Evolutionary conservation across 1,284 basidiomycete species (phyloP).

Genomic region (Tranzscheliella williamsii): DNA sequence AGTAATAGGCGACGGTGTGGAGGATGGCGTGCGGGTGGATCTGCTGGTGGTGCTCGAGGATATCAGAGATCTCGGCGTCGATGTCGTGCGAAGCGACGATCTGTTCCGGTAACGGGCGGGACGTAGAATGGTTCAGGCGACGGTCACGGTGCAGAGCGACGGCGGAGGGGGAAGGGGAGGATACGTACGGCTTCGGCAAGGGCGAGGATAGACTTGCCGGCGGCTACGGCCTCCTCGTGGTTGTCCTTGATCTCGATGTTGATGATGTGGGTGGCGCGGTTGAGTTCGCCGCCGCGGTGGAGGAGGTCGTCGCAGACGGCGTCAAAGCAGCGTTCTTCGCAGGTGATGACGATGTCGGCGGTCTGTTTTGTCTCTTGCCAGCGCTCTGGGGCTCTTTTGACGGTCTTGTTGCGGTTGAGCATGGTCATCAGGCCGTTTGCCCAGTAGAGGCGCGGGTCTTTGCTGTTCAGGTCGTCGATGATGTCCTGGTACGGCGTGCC

Average conservation of each 20-base stretch:
- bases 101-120: slow-evolving; percentile 63
- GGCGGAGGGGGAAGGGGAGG: too few species aligned
- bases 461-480: slow-evolving; percentile 84
- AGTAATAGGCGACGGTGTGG: slow-evolving; percentile 69
- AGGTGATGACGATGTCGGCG: slow-evolving; percentile 96
- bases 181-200: slow-evolving; percentile 80
- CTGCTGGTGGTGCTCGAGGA: slow-evolving; percentile 80
- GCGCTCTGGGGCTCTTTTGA: slow-evolving; percentile 90
- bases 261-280: slow-evolving; percentile 91
- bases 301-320: slow-evolving; percentile 96
- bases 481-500: slow-evolving; percentile 98
- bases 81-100: slow-evolving; percentile 83
- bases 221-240: slow-evolving; percentile 94
- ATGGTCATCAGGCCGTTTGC: slow-evolving; percentile 95
- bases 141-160: too few species aligned
- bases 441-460: slow-evolving; percentile 84
- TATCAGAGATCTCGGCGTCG: slow-evolving; percentile 85
- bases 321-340: slow-evolving; percentile 98
- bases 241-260: slow-evolving; percentile 99
- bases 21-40: slow-evolving; percentile 88
- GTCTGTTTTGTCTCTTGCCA: slow-evolving; percentile 90
- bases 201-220: slow-evolving; percentile 91
- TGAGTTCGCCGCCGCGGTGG: slow-evolving; percentile 83
- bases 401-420: slow-evolving; percentile 90
- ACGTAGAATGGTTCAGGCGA: too few species aligned